phyloP scores from a whole-genome alignment of 768 basidiomycete species.

The Pisolithus microcarpus region DNA sequence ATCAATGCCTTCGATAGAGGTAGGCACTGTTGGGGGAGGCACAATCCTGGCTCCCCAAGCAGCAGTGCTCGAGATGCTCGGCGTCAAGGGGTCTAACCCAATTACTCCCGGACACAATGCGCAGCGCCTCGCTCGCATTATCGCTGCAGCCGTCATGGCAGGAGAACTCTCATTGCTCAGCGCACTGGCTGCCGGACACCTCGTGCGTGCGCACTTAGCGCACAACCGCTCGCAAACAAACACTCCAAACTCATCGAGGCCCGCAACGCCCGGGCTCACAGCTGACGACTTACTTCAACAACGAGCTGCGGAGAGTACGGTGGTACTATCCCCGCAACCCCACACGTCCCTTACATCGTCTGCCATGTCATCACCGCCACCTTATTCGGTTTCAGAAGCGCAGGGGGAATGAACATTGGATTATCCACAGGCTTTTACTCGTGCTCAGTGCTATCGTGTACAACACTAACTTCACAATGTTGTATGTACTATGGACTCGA shows the following conservation, averaged over 20 bases:
- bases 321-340: conserved; percentile 1
- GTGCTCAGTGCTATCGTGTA: no score
- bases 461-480: no score
- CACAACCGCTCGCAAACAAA: conserved; percentile 83
- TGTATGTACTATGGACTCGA: no score
- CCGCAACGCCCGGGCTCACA: conserved; percentile 47
- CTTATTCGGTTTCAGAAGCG: conserved; percentile 25
- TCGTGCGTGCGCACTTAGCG: conserved; percentile 87
- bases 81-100: conserved; percentile 82
- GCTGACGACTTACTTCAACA: conserved; percentile 21
- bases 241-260: conserved; percentile 63
- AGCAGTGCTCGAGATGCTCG: conserved; percentile 89
- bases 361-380: conserved; percentile 37
- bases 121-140: conserved; percentile 80
- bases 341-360: conserved; percentile 24
- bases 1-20: conserved; percentile 97
- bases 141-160: conserved; percentile 93
- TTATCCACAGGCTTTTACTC: no score
- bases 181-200: conserved; percentile 90
- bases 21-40: conserved; percentile 96
- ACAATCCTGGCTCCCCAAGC: conserved; percentile 88
- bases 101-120: conserved; percentile 86
- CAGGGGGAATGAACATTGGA: no score
- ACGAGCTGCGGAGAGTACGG: conserved; percentile 7
- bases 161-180: conserved; percentile 90